Evolutionary conservation across 768 basidiomycete genomes (phyloP).

Genomic region (Leccinum boreale): DNA sequence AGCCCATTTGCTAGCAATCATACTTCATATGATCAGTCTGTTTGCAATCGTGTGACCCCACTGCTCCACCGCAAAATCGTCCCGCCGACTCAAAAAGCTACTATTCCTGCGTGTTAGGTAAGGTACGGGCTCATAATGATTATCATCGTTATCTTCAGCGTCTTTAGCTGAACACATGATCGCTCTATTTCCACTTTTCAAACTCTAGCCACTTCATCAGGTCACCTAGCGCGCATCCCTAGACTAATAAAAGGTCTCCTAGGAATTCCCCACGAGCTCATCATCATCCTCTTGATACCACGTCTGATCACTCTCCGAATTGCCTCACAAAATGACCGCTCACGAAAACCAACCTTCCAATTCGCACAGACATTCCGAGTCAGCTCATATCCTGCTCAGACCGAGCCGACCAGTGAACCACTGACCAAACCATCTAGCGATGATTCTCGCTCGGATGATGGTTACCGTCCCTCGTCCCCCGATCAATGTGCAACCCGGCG

Average conservation of each 20-base stretch:
- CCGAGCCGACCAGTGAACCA: not conserved
- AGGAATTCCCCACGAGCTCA: not conserved
- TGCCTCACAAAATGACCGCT: not conserved
- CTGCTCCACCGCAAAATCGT: not conserved
- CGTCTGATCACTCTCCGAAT: not conserved
- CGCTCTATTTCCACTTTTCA: constrained; percentile 4
- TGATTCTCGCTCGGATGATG: not conserved
- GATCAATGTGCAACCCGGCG: not conserved
- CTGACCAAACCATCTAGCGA: not conserved
- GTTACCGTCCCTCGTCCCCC: not conserved
- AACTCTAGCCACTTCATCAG: constrained; percentile 7
- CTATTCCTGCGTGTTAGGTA: not conserved
- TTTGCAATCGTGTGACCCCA: not conserved
- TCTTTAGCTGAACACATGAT: constrained; percentile 4
- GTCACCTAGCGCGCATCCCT: constrained; percentile 5
- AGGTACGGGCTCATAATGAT: not conserved
- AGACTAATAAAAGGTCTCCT: constrained; percentile 14
- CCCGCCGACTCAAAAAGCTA: not conserved
- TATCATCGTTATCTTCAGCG: constrained; percentile 17
- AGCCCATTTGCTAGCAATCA: not conserved
- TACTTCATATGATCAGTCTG: not conserved
- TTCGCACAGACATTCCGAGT: not conserved
- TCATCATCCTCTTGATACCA: not conserved
- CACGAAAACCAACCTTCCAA: not conserved
- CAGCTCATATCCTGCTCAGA: not conserved